Base-by-base conservation (phyloP, 805 yeast species). In the Starmerella stellata region DNA sequence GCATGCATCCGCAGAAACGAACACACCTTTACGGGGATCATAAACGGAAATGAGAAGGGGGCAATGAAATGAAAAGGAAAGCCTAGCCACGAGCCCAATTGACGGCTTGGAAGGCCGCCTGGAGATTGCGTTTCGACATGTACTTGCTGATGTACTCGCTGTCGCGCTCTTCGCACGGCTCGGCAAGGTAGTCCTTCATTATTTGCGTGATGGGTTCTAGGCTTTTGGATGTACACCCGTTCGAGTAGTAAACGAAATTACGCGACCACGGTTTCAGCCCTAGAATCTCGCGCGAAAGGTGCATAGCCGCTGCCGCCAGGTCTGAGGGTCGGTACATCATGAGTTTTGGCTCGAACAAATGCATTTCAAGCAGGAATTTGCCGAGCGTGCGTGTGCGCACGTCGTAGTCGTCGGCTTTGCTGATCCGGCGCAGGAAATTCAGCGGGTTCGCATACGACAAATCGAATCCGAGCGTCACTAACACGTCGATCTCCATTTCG, bases 391-490 rank as follows among this genome's bases (percentile, higher is more conserved):
- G 71, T 31, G 83, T 71, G 52, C 74, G 77, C 38, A 77, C 74
- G 56, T 82, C 90, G 58, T 82, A 83, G 52, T 77, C 80, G 58
- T 83, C 95, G 34, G 93, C 93, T 53, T 79, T 81, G 28, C 93
- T 79, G 33, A 82, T 77, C 54, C 94, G 68, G 54, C 94, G 69
- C 52, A 83, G 62, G 53, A 83, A 85, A 58, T 81, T 81, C 76
- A 82, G 74, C 36, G 94, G 94, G 54, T 78, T 80, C 29, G 95
- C 93, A 56, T 77, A 78, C 46, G 78, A 74, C 53, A 83, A 65
- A 54, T 80, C 75, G 58, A 78, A 85, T 41, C 73, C 65, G 39
- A 83, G 63, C 35, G 72, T 69, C 40, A 78, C 74, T 39, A 85
- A 60, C 44, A 85, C 75, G 50, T 69, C 75, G 58, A 75, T 72